phyloP scores from a whole-genome alignment of 768 basidiomycete genomes.

The Multifurca ochricompacta region DNA sequence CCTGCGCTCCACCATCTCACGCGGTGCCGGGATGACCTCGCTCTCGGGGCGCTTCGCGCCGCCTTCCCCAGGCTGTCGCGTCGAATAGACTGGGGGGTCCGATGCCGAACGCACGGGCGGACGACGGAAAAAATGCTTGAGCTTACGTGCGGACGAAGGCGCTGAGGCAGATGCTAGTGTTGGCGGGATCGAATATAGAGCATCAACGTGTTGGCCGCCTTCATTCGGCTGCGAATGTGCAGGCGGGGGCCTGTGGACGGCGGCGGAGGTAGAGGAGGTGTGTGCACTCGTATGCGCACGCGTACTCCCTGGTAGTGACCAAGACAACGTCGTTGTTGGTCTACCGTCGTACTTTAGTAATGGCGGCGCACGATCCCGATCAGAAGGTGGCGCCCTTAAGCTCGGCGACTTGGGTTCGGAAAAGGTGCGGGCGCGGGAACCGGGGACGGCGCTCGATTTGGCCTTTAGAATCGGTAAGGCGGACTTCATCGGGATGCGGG shows the following conservation, averaged over 20 bases:
- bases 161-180: background rate
- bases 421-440: background rate
- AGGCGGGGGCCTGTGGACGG: background rate
- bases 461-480: slow-evolving; percentile 1
- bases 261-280: too few relatives aligned
- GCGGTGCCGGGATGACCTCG: slow-evolving; percentile 6
- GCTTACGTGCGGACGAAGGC: background rate
- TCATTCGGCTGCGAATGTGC: background rate
- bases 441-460: background rate
- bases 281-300: too few relatives aligned
- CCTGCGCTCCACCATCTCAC: slow-evolving; percentile 5
- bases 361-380: too few relatives aligned
- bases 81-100: slow-evolving; percentile 5
- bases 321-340: too few relatives aligned
- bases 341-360: too few relatives aligned
- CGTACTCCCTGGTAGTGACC: background rate
- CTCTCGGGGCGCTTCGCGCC: slow-evolving; percentile 6
- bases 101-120: slow-evolving; percentile 13
- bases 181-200: background rate
- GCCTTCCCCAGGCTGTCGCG: background rate
- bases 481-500: slow-evolving; percentile 1
- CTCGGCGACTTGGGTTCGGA: background rate
- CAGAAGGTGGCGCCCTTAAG: background rate
- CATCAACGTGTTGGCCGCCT: background rate
- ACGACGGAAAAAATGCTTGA: slow-evolving; percentile 14